These are phyloP conservation scores for Dactylorhiza incarnata DNA, from an alignment of 106 monocot species.

Conservation along the genomic window DNA sequence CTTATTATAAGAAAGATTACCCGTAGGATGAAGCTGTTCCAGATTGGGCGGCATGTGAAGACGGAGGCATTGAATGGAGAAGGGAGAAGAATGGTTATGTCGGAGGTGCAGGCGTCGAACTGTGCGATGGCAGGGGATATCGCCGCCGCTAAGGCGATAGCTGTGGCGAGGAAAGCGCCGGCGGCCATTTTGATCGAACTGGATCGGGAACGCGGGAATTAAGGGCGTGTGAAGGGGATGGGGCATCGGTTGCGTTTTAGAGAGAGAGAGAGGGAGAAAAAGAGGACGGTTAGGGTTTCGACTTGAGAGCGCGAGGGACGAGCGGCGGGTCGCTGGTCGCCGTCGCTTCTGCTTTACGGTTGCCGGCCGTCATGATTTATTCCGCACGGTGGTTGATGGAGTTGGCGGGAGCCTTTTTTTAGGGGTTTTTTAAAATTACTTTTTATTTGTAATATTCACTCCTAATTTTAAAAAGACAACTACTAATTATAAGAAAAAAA, in stretches of 20 bases:
- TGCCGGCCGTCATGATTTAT: not conserved
- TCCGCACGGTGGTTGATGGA: not conserved
- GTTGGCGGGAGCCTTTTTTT: not conserved
- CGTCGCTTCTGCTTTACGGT: not conserved
- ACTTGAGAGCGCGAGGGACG: not conserved
- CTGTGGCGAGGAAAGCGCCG: not conserved
- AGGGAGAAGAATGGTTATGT: conserved; percentile 34
- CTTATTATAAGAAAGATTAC: no score
- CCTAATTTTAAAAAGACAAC: no score
- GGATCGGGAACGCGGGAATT: not conserved
- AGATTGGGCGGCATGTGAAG: conserved; percentile 35
- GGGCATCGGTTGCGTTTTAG: not conserved
- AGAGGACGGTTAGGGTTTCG: not conserved
- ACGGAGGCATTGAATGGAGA: conserved; percentile 33
- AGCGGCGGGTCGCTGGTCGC: not conserved
- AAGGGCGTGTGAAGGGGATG: not conserved
- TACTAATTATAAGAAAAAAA: no score
- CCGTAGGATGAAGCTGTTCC: conserved; percentile 57
- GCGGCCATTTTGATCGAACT: not conserved
- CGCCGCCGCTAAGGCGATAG: not conserved
- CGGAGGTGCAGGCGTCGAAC: conserved; percentile 32
- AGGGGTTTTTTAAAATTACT: not conserved
- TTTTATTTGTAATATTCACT: no score
- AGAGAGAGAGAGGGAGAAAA: not conserved
- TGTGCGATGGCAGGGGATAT: conserved; percentile 13